Percentiles rank a stretch among this genome's conserved stretches.
These are phyloP conservation scores for Xylaria acuta DNA, from an alignment of 495 filamentous ascomycete genomes.

Conservation along the genomic window DNA sequence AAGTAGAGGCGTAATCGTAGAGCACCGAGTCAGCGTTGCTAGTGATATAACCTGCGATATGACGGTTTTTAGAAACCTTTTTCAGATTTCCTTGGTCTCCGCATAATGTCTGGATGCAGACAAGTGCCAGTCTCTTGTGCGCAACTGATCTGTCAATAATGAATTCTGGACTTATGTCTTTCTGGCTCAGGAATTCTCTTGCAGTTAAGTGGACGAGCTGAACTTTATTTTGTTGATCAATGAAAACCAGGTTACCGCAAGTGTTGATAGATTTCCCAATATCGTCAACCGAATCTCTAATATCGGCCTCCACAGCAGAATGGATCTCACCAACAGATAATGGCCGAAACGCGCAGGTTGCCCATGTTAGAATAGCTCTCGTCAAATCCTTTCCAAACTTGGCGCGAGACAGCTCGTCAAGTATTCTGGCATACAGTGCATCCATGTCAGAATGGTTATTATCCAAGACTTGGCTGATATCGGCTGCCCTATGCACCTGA, in stretches of 20 bases:
- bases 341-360: constrained; percentile 34
- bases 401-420: constrained; percentile 32
- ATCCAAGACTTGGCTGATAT: constrained; percentile 36
- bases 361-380: constrained; percentile 40
- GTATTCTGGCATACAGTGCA: constrained; percentile 38
- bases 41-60: background rate
- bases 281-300: constrained; percentile 28
- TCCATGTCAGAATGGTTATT: constrained; percentile 35
- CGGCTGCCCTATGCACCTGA: constrained; percentile 36
- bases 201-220: constrained; percentile 29
- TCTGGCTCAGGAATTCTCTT: constrained; percentile 24
- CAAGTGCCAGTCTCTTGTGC: constrained; percentile 24
- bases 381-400: constrained; percentile 32
- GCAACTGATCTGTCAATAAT: constrained; percentile 2
- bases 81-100: background rate
- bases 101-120: constrained; percentile 17
- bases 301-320: constrained; percentile 22
- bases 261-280: constrained; percentile 19
- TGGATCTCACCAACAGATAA: constrained; percentile 31
- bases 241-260: constrained; percentile 26
- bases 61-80: background rate
- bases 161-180: constrained; percentile 7
- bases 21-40: constrained; percentile 11
- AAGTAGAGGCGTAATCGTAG: constrained; percentile 25
- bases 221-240: constrained; percentile 24